Evolutionary conservation across 2,329 filamentous ascomycete genomes (phyloP), one percentile per base, ranked within the genome.

Genomic region (Penicillium sp.): DNA sequence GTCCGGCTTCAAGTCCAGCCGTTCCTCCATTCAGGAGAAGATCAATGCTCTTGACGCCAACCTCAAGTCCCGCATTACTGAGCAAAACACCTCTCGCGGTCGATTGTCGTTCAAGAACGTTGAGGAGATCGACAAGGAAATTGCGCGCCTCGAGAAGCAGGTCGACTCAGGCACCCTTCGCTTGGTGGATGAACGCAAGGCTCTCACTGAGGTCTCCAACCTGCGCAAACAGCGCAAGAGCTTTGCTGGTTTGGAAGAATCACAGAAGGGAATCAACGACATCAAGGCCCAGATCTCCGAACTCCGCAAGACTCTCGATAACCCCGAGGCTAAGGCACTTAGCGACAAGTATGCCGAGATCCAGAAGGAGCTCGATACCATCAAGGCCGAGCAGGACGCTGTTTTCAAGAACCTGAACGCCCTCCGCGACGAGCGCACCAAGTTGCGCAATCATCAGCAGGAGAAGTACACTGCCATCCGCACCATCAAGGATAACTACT

Each of bases 141-240:
- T 97, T 66, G 82, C 84, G 56, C 81, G 81, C 48, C 85, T 97
- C 50, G 90, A 96, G 63, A 87, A 87, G 75, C 84, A 93, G 72
- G 91, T 97, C 65, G 90, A 96, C 73, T 84, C 86, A 34, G 93
- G 93, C 61, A 88, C 84, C 72, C 92, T 99, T 88, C 96, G 92
- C 78, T 80, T 99, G 47, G 94, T 97, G 10, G 94, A 99, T 67
- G 94, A 97, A 84, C 95, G 91, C 82, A 97, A 97, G 83, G 87
- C 90, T 8, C 81, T 97, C 18, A 78, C 83, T 47, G 91, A 97
- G 67, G 87, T 96, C 66, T 89, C 88, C 45, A 87, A 79, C 72
- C 79, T 97, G 63, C 87, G 89, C 75, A 96, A 95, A 81, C 84
- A 89, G 69, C 90, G 90, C 78, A 97, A 97, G 85, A 88, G 85